phyloP scores from a whole-genome alignment of 2,329 filamentous ascomycete genomes.

The Chaetomium olivaceum region DNA sequence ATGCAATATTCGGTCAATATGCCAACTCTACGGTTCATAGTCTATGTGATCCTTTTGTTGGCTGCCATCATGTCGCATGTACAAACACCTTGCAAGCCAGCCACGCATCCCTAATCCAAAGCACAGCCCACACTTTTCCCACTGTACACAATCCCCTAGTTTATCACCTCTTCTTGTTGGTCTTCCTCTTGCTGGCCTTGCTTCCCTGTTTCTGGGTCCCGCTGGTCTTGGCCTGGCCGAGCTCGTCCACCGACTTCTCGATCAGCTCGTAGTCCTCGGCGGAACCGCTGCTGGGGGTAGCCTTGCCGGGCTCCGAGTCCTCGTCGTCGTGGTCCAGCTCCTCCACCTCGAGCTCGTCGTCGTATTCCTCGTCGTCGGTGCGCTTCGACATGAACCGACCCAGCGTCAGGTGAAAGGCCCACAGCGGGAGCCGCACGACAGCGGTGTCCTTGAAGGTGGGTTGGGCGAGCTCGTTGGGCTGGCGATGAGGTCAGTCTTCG shows the following conservation, averaged over 20 bases:
- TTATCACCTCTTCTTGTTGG: slow-evolving; percentile 56
- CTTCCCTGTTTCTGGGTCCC: slow-evolving; percentile 42
- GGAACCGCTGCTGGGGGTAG: slow-evolving; percentile 58
- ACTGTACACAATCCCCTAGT: background rate
- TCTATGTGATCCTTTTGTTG: background rate
- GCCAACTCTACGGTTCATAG: background rate
- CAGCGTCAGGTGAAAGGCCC: slow-evolving; percentile 61
- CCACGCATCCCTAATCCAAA: background rate
- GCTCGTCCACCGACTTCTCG: slow-evolving; percentile 60
- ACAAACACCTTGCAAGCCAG: slow-evolving; percentile 3
- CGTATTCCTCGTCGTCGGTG: slow-evolving; percentile 37
- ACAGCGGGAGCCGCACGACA: slow-evolving; percentile 75
- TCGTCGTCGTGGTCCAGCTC: slow-evolving; percentile 44
- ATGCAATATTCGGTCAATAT: background rate
- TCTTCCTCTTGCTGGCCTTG: slow-evolving; percentile 55
- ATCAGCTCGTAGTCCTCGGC: slow-evolving; percentile 63
- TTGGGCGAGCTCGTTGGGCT: slow-evolving; percentile 76
- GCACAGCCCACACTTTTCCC: background rate
- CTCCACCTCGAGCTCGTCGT: slow-evolving; percentile 41
- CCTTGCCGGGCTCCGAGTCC: slow-evolving; percentile 52
- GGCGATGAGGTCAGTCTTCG: slow-evolving; percentile 8
- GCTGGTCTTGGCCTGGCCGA: slow-evolving; percentile 53
- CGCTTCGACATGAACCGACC: slow-evolving; percentile 51
- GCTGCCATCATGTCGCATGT: background rate
- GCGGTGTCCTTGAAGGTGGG: slow-evolving; percentile 83